These are phyloP conservation scores for Termitomyces sp. DNA, from an alignment of 768 basidiomycete species.

Conservation along the genomic window DNA sequence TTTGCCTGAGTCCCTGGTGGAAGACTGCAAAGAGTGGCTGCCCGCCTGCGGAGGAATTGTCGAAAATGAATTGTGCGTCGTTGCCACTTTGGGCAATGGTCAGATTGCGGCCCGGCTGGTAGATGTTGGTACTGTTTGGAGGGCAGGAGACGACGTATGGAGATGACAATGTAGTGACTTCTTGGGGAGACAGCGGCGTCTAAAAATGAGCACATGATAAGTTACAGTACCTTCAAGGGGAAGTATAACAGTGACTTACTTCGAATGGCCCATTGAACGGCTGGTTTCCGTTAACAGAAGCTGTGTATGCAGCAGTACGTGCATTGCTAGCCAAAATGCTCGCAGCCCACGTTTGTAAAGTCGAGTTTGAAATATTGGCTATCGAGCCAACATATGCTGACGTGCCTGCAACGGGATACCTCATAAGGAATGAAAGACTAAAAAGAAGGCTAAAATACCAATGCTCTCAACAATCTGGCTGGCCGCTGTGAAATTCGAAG, in stretches of 20 bases:
- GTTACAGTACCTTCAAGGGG: too few species aligned
- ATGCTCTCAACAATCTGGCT: slow-evolving; percentile 13
- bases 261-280: slow-evolving; percentile 43
- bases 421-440: not conserved
- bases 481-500: slow-evolving; percentile 9
- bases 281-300: slow-evolving; percentile 27
- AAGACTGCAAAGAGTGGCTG: slow-evolving; percentile 32
- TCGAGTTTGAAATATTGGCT: slow-evolving; percentile 29
- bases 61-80: slow-evolving; percentile 19
- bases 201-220: slow-evolving; percentile 2
- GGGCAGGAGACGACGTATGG: slow-evolving; percentile 45
- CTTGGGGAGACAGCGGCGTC: slow-evolving; percentile 12
- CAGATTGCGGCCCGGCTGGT: slow-evolving; percentile 39
- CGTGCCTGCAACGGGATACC: slow-evolving; percentile 17
- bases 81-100: slow-evolving; percentile 23
- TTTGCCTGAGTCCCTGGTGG: slow-evolving; percentile 31
- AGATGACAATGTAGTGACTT: slow-evolving; percentile 23
- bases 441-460: not conserved
- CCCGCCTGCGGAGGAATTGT: slow-evolving; percentile 8
- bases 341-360: slow-evolving; percentile 37
- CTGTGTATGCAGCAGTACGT: slow-evolving; percentile 43
- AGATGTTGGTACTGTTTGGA: slow-evolving; percentile 35
- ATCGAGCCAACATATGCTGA: slow-evolving; percentile 49
- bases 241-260: slow-evolving; percentile 14
- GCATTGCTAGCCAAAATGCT: slow-evolving; percentile 48